A percentile compares a stretch with the other conserved stretches of the same genome.
These are phyloP conservation scores for Inosperma sp. DNA, from an alignment of 768 basidiomycete genomes.

Conservation along the genomic window DNA sequence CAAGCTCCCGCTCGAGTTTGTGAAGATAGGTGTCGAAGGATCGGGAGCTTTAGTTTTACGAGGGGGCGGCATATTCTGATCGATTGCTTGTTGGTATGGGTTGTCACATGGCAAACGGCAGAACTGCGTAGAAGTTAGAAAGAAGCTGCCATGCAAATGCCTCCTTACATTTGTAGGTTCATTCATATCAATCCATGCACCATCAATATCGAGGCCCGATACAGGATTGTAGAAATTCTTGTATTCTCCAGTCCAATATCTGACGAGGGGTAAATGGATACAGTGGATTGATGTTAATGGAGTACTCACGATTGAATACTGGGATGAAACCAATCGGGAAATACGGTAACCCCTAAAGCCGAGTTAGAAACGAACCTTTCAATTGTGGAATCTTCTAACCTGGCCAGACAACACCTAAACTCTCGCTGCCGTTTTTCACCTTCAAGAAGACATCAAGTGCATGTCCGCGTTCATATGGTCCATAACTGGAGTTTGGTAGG, in stretches of 20 bases:
- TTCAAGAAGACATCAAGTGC: constrained; percentile 56
- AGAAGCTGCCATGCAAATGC: not conserved
- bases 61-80: constrained; percentile 51
- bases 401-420: constrained; percentile 60
- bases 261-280: constrained; percentile 16
- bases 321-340: constrained; percentile 57
- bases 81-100: constrained; percentile 52
- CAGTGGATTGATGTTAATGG: not conserved
- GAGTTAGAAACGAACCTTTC: not conserved
- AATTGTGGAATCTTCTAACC: constrained; percentile 31
- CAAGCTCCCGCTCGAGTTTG: constrained; percentile 10
- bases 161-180: constrained; percentile 56
- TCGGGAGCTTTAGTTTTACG: constrained; percentile 47
- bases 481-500: constrained; percentile 44
- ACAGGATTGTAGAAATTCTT: constrained; percentile 48
- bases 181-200: constrained; percentile 76
- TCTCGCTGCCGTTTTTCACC: constrained; percentile 53
- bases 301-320: constrained; percentile 43
- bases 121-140: constrained; percentile 37
- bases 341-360: constrained; percentile 40
- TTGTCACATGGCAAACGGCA: constrained; percentile 58
- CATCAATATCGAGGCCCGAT: constrained; percentile 60
- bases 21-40: constrained; percentile 51
- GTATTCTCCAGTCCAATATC: constrained; percentile 64
- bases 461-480: constrained; percentile 51